Percentiles rank a stretch among this genome's conserved stretches.
These are phyloP conservation scores for Yamadazyma epiphylla DNA, from an alignment of 1,139 yeast genomes.

Conservation along the genomic window DNA sequence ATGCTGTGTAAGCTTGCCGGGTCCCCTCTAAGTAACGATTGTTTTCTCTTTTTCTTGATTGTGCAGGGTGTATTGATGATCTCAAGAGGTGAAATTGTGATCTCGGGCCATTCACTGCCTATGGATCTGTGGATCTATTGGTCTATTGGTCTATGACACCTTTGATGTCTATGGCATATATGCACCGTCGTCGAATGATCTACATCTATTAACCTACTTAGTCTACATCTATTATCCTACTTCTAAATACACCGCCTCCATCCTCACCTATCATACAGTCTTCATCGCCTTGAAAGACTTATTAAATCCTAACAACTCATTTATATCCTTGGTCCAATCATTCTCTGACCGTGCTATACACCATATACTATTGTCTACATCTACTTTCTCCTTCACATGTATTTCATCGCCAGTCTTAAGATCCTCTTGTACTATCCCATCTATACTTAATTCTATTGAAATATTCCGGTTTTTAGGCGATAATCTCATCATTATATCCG, in stretches of 20 bases:
- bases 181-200: too few species aligned
- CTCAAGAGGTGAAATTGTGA: too few species aligned
- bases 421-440: constrained; percentile 72
- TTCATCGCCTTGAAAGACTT: constrained; percentile 55
- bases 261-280: not conserved
- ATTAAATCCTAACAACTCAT: constrained; percentile 84
- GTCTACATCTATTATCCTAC: too few species aligned
- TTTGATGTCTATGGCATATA: too few species aligned
- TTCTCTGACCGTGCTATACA: constrained; percentile 79
- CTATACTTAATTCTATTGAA: constrained; percentile 61
- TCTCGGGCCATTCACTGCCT: too few species aligned
- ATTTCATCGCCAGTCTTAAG: constrained; percentile 76
- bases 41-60: too few species aligned
- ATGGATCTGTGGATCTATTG: too few species aligned
- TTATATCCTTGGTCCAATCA: constrained; percentile 90
- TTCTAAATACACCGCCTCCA: not conserved
- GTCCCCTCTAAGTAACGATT: too few species aligned
- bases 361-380: constrained; percentile 63
- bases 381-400: constrained; percentile 38
- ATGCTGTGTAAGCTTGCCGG: too few species aligned
- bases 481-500: constrained; percentile 64
- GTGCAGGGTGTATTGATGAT: too few species aligned
- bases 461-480: constrained; percentile 45
- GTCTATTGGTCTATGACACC: too few species aligned
- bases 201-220: too few species aligned